These are phyloP conservation scores for Hirsutella thompsonii DNA, from an alignment of 2,329 filamentous ascomycete species.

Conservation along the genomic window DNA sequence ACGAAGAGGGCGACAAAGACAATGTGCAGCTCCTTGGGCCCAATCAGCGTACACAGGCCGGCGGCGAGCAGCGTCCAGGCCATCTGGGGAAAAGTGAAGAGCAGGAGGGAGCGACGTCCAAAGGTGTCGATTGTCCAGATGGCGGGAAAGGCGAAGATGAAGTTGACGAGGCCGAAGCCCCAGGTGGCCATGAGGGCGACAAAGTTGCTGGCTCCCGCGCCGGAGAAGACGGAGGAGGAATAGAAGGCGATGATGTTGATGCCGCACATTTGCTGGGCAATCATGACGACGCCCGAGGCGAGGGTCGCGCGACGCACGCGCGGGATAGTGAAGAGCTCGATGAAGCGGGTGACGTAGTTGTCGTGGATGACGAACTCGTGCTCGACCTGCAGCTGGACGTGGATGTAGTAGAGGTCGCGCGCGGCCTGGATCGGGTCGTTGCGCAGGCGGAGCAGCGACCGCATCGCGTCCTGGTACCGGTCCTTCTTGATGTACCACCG, in stretches of 20 bases:
- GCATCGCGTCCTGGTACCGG: conserved; percentile 46
- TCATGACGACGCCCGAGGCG: conserved; percentile 71
- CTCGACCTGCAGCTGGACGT: conserved; percentile 52
- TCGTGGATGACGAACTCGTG: conserved; percentile 31
- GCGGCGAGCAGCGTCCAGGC: conserved; percentile 25
- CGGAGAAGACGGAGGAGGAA: conserved; percentile 47
- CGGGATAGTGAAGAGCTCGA: conserved; percentile 56
- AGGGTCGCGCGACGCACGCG: conserved; percentile 59
- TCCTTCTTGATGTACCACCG: conserved; percentile 57
- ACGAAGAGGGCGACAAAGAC: conserved; percentile 42
- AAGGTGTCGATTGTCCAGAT: conserved; percentile 47
- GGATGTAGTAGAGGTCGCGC: conserved; percentile 50
- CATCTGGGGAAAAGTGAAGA: conserved; percentile 30
- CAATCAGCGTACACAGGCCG: conserved; percentile 37
- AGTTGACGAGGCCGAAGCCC: conserved; percentile 46
- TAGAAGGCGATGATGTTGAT: conserved; percentile 71
- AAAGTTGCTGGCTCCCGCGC: conserved; percentile 42
- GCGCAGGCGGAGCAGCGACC: conserved; percentile 37
- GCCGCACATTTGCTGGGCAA: conserved; percentile 58
- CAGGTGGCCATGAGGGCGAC: conserved; percentile 46
- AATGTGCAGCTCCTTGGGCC: conserved; percentile 15
- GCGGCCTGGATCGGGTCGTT: conserved; percentile 43
- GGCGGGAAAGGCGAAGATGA: conserved; percentile 44
- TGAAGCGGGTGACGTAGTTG: conserved; percentile 49
- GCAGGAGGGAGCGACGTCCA: conserved; percentile 36